Base-by-base conservation (phyloP, 768 basidiomycete species). In the Amyloporia xantha region DNA sequence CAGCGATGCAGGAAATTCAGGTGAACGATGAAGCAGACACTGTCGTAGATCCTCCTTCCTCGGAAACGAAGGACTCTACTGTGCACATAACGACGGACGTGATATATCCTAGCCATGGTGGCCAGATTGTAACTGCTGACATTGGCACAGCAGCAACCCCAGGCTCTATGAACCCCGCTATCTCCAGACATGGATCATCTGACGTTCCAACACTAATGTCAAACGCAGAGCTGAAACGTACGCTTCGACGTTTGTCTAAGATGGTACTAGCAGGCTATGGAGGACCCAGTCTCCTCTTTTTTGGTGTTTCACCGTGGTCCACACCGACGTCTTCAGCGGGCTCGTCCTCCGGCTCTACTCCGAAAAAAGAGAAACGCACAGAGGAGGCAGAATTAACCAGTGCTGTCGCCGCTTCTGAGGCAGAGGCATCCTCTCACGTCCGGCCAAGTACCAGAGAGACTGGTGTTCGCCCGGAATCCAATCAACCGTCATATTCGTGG, bases 241-340 rank as follows among this genome's bases (percentile, higher is more conserved):
- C 84, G 10, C 66, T 91, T n/a, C 78, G 87, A 21, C 76, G 90
- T 10, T 72, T 89, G 33, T 89, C 86, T 12, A 89, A 90, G 63
- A 79, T 92, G 68, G 85, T 86, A 1, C 70, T 92, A 5, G 89
- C 86, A 1, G 86, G 88, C 2, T 91, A 92, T 56, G 90, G 89
- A 12, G 90, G 90, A 1, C 82, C 88, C 1, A 82, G 80, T 41
- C 71, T 91, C 24, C 65, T 90, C 28, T 91, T 92, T 67, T 91
- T 91, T 54, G 89, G 89, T 5, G 74, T 89, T 6, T 68, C 77
- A 1, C 66, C 65, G 7, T 35, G 50, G 38, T 53, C 1, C 15
- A 41, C 15, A 24, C 20, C 19, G 50, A 26, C 1, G 55, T 48
- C 19, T 23, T 55, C 61, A 44, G 54, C 66, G 3, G 53, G 59